Percentiles rank a stretch among this genome's conserved stretches.
These are phyloP conservation scores for Fraxinus velutina DNA, from an alignment of 305 asterid species.

Conservation along the genomic window DNA sequence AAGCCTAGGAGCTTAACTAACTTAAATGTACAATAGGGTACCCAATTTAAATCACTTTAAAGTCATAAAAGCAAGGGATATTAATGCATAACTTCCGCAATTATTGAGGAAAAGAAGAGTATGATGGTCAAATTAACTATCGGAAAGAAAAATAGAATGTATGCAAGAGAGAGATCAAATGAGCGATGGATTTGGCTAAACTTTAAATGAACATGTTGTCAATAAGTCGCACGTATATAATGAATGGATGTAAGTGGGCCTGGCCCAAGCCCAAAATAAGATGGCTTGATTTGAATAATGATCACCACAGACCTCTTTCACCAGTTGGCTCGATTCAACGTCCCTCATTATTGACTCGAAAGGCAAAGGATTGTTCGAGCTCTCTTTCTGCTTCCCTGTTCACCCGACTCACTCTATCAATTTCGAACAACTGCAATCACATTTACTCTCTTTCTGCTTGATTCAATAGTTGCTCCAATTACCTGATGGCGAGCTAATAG, in stretches of 20 bases:
- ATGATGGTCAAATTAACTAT: background rate
- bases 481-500: slow-evolving; percentile 77
- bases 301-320: no score
- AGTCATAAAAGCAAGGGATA: background rate
- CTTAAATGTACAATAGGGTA: background rate
- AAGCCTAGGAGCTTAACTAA: background rate
- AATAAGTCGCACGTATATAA: no score
- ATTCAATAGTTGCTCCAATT: slow-evolving; percentile 7
- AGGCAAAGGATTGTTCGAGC: slow-evolving; percentile 69
- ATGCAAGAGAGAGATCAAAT: background rate
- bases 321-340: no score
- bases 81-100: background rate
- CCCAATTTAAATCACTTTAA: background rate
- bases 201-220: background rate
- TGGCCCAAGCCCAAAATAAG: background rate
- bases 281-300: background rate
- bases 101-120: background rate
- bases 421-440: slow-evolving; percentile 64
- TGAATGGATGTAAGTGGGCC: background rate
- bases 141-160: background rate
- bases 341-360: slow-evolving; percentile 31
- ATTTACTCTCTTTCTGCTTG: background rate
- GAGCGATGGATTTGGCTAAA: background rate
- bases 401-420: slow-evolving; percentile 69
- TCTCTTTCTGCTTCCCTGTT: slow-evolving; percentile 85